phyloP scores from a whole-genome alignment of 2,329 filamentous ascomycete genomes.

The Cladosporium sp. region DNA sequence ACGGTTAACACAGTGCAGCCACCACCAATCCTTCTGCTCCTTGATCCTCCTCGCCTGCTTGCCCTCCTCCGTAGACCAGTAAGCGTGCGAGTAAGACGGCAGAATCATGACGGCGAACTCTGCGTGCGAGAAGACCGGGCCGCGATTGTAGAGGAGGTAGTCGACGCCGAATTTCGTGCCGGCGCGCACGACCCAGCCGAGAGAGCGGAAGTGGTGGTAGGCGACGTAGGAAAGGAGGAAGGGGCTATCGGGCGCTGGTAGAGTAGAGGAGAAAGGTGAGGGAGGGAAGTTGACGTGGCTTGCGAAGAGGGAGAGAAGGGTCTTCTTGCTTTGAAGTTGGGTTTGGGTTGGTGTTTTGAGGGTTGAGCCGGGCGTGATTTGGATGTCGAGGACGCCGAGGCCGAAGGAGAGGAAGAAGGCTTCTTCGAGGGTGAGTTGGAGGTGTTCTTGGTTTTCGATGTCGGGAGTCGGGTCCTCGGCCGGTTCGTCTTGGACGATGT shows the following conservation, averaged over 20 bases:
- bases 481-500: not conserved
- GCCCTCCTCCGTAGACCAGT: conserved; percentile 54
- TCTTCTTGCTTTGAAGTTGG: conserved; percentile 31
- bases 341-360: conserved; percentile 27
- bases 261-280: conserved; percentile 59
- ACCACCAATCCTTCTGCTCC: conserved; percentile 61
- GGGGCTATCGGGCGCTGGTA: conserved; percentile 61
- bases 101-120: conserved; percentile 84
- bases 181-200: conserved; percentile 88
- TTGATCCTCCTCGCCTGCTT: conserved; percentile 43
- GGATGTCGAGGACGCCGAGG: conserved; percentile 66
- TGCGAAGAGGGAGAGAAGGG: conserved; percentile 51
- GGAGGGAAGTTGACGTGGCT: conserved; percentile 34
- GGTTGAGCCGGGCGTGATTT: conserved; percentile 30
- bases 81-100: conserved; percentile 68
- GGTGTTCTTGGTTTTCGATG: conserved; percentile 63
- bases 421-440: conserved; percentile 87
- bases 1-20: conserved; percentile 82
- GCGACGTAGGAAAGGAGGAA: conserved; percentile 84
- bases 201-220: conserved; percentile 92
- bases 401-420: conserved; percentile 83
- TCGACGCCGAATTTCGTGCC: conserved; percentile 95
- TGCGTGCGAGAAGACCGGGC: conserved; percentile 89
- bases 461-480: conserved; percentile 13
- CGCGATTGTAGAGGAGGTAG: conserved; percentile 87